Conservation (phyloP, 179 eudicot genomes). For the Carnegiea gigantea region DNA sequence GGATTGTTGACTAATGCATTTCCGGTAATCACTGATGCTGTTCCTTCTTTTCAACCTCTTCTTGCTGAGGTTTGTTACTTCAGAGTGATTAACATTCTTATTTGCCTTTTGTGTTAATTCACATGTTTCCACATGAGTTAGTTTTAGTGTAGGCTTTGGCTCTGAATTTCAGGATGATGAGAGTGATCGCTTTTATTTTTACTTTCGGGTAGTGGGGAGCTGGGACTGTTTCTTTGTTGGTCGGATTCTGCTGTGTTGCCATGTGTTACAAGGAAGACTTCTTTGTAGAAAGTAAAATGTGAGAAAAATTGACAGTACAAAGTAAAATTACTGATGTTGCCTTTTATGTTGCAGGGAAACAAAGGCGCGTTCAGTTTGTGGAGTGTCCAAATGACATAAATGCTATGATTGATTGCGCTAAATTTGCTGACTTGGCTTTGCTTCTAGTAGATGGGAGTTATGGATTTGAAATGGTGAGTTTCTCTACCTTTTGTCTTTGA, state of each 20-base stretch:
- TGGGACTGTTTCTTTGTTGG: not conserved
- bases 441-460: conserved; percentile 91
- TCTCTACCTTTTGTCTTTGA: conserved; percentile 2
- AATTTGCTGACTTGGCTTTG: conserved; percentile 85
- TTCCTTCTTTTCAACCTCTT: not conserved
- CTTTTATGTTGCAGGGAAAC: conserved; percentile 53
- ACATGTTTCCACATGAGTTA: not conserved
- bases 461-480: conserved; percentile 95
- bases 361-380: conserved; percentile 81
- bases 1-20: not conserved
- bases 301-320: not conserved
- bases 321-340: not conserved
- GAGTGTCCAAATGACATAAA: conserved; percentile 97
- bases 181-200: not conserved
- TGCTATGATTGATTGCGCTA: conserved; percentile 95
- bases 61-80: not conserved
- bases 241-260: not conserved
- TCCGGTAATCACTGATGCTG: not conserved
- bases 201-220: not conserved
- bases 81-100: not conserved
- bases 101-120: not conserved
- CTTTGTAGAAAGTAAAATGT: not conserved
- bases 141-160: not conserved
- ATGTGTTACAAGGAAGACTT: not conserved
- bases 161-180: not conserved